Evolutionary conservation across 73 alveolate genomes (phyloP).

Genomic region (Paramecium primaurelia): DNA sequence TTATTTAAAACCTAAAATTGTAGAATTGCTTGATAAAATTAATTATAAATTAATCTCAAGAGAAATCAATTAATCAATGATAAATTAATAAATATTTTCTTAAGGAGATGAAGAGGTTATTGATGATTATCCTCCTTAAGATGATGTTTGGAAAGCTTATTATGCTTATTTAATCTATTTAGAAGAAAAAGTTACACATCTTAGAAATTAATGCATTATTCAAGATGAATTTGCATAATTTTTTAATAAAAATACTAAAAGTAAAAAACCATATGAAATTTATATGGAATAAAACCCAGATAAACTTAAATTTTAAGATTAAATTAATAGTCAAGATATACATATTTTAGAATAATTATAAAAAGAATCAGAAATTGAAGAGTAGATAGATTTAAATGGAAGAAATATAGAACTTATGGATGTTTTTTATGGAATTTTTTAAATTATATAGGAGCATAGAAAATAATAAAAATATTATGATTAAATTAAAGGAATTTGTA

Average conservation of each 20-base stretch:
- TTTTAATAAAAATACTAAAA: neutral
- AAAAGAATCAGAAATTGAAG: neutral
- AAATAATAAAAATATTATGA: neutral
- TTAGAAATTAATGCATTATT: neutral
- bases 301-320: neutral
- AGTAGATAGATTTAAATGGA: neutral
- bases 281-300: neutral
- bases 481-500: neutral
- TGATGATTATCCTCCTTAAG: neutral
- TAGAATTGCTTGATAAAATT: neutral
- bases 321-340: neutral
- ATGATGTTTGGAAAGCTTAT: neutral
- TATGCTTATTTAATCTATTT: neutral
- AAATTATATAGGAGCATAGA: neutral
- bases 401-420: neutral
- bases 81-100: neutral
- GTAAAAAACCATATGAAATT: neutral
- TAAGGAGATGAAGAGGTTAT: neutral
- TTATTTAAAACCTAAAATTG: neutral
- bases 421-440: neutral
- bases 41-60: neutral
- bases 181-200: neutral
- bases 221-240: neutral
- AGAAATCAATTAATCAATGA: neutral
- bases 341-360: neutral